phyloP scores from a whole-genome alignment of 345 rosid genomes.

The Firmiana major region DNA sequence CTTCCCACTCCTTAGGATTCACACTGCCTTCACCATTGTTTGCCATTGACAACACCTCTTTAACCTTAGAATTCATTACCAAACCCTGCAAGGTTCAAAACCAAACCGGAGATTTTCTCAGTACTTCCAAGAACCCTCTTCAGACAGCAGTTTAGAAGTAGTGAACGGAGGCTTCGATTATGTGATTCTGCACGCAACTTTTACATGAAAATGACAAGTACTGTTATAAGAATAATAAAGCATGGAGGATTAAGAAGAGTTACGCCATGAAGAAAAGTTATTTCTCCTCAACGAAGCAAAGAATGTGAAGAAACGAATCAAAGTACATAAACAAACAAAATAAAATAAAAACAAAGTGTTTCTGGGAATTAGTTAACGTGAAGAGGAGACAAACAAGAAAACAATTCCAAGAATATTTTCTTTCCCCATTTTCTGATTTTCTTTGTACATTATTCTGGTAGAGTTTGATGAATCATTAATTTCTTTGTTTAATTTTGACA shows the following conservation, averaged over 20 bases:
- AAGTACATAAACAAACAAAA: neutral
- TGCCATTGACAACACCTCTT: neutral
- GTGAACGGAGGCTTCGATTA: too few species aligned
- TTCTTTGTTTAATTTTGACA: neutral
- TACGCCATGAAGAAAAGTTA: neutral
- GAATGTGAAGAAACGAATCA: slow-evolving; percentile 21
- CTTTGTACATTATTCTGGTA: too few species aligned
- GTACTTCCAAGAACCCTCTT: neutral
- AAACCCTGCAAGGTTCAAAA: neutral
- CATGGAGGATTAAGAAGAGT: too few species aligned
- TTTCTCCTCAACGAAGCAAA: neutral
- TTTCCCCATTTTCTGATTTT: neutral
- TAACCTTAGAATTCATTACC: slow-evolving; percentile 21
- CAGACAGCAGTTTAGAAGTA: neutral
- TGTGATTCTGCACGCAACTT: neutral
- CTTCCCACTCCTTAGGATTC: slow-evolving; percentile 42
- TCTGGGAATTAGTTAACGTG: neutral
- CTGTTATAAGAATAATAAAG: too few species aligned
- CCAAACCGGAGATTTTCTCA: neutral
- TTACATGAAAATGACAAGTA: too few species aligned
- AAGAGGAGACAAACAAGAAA: slow-evolving; percentile 4
- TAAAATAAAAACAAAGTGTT: neutral
- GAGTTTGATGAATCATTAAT: neutral
- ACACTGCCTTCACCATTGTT: slow-evolving; percentile 2
- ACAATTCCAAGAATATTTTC: neutral